Conservation (phyloP, 371 early-diverging fungal genomes). For the Zopfochytrium polystomum region DNA sequence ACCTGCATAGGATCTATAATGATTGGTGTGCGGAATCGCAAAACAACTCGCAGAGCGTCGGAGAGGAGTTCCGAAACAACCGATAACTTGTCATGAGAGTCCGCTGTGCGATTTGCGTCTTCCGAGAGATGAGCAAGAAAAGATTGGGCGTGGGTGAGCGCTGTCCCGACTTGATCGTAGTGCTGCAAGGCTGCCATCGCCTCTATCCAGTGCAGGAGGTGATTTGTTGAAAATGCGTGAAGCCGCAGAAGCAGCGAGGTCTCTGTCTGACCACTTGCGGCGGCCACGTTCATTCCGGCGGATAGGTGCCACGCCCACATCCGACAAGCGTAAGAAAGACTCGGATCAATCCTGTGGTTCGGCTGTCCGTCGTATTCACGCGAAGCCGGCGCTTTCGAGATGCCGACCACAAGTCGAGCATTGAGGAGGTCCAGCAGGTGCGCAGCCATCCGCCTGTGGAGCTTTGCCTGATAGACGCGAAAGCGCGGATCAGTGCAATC, state of each 20-base stretch:
- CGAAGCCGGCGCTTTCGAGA: background rate
- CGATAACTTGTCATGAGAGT: background rate
- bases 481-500: constrained; percentile 9
- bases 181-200: constrained; percentile 3
- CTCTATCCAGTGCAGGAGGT: constrained; percentile 5
- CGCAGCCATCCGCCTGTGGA: background rate
- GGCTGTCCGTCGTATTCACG: background rate
- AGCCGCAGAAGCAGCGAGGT: no score
- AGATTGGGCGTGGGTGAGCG: background rate
- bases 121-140: background rate
- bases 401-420: background rate
- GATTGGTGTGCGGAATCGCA: background rate
- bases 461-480: background rate
- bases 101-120: background rate
- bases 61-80: background rate
- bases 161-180: no score
- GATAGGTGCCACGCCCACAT: background rate
- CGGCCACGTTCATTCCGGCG: background rate
- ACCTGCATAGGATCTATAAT: constrained; percentile 5
- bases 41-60: background rate
- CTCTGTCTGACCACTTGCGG: no score
- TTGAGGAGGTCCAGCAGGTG: background rate
- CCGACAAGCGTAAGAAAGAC: background rate
- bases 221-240: no score
- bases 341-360: background rate